Base-by-base conservation (phyloP, 2,329 filamentous ascomycete species). In the Stylonectria norvegica region DNA sequence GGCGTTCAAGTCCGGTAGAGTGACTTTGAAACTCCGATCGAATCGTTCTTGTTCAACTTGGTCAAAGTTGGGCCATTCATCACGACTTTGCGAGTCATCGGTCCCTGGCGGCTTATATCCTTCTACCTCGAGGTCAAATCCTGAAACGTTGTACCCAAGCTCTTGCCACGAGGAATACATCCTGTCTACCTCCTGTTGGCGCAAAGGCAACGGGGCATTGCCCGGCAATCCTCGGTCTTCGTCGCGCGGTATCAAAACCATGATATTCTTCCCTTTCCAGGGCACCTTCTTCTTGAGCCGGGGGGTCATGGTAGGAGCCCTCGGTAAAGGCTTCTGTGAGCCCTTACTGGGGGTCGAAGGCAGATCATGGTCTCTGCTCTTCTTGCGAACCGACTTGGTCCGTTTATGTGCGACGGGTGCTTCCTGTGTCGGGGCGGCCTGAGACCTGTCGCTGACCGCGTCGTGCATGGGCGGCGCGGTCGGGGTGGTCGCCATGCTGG, bases 201-300 rank as follows among this genome's bases (percentile, higher is more conserved):
- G 69, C 33, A 86, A 66, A 4, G 81, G 81, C 41, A 70, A 63
- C 0, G 76, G 73, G 0, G 70, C 65, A 25, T 72, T 70, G 28
- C 76, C 77, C 2, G 70, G 68, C 30, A 74, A 70, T 15, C 84
- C 84, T 49, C 83, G 75, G 38, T 79, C 73, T 37, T 85, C 82
- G 46, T 86, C 81, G 32, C 76, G 68, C 5, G 86, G 86, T 15
- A 90, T 66, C 18, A 82, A 69, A 30, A 90, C 81, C 53, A 86
- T 64, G 38, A 88, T 87, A 43, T 79, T 81, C 66, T 88, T 89
- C 42, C 83, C 83, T 56, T 76, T 84, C 84, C 85, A 89, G 32
- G 76, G 73, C 3, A 90, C 71, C 65, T 83, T 87, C 61, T 86
- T 89, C 66, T 77, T 86, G 6, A 78, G 48, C 10, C 78, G 69